phyloP scores from a whole-genome alignment of 371 early-diverging fungal species.

The Rhizoclosmatium hyalinum region DNA sequence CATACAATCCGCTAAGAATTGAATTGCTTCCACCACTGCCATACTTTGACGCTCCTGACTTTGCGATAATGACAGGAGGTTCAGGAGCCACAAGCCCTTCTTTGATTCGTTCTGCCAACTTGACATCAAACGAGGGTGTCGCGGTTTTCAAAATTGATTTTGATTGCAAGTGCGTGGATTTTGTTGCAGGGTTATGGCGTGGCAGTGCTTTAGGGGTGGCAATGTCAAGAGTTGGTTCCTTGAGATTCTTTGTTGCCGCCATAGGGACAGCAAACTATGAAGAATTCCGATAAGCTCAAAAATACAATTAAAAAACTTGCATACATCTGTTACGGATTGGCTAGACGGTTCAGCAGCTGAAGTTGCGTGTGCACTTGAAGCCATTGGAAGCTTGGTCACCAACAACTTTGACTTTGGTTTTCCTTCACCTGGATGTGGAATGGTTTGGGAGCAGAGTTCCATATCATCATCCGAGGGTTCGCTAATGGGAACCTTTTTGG shows the following conservation, averaged over 20 bases:
- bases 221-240: neutral
- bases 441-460: slow-evolving; percentile 2
- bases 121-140: slow-evolving; percentile 29
- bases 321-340: neutral
- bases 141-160: slow-evolving; percentile 23
- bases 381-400: neutral
- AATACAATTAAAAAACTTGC: neutral
- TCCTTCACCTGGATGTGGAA: neutral
- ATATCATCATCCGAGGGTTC: neutral
- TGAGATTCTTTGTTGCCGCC: neutral
- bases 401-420: neutral
- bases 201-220: slow-evolving; percentile 19
- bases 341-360: neutral
- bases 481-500: neutral
- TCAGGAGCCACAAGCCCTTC: neutral
- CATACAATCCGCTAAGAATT: slow-evolving; percentile 23
- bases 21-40: slow-evolving; percentile 6
- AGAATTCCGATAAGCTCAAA: neutral
- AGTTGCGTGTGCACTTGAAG: neutral
- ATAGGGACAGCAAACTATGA: slow-evolving; percentile 12
- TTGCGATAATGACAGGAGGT: neutral
- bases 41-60: neutral
- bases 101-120: slow-evolving; percentile 4
- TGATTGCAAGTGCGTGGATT: neutral
- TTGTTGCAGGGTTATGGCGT: slow-evolving; percentile 4